Evolutionary conservation across 2,329 filamentous ascomycete species (phyloP), one percentile per base, ranked within the genome.

Genomic region (Lecanoromycetidae sp.): DNA sequence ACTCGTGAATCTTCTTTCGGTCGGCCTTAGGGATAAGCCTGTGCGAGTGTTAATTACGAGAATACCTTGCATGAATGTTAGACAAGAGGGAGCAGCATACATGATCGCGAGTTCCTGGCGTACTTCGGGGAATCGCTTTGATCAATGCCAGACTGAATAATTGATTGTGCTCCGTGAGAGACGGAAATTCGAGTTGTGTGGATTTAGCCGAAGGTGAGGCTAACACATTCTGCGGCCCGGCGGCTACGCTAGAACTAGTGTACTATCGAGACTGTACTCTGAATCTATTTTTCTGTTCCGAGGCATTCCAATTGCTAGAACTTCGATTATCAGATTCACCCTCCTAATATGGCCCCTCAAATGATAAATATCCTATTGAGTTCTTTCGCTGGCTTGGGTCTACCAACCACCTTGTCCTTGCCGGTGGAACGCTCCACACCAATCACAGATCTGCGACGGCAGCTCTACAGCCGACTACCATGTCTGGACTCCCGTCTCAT

Each of bases 1-100:
- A 94, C 84, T 90, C 90, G 81, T 98, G 91, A 76, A 98, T 96
- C 84, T 87, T 87, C 86, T 98, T 98, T 78, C 93, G 88, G 78
- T 98, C 91, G 73, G 87, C 84, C 84, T 96, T 96, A 71, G 91
- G 91, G 73, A 98, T 98, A 79, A 98, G 84, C 91, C 84, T 88
- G 60, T 10, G 40, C 68, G 52, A 54, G 19, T 50, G 47, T 47
- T 29, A 49, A 42, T 25, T 30, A 5, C 23, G 19, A 1, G 9
- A 12, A 5, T 9, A 2, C 27, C 19, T 30, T 13, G 10, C 33
- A 20, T 15, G 20, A n/a, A n/a, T n/a, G 26, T 27, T 22, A 13
- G 25, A 38, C 30, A 30, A 20, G 6, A n/a, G 12, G 13, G 25
- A 41, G 42, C 30, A 33, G 55, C 65, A 54, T 63, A 69, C 68